A percentile compares a stretch with the other conserved stretches of the same genome.
phyloP scores from a whole-genome alignment of 2,329 filamentous ascomycete genomes.

The Chaetomium olivaceum region DNA sequence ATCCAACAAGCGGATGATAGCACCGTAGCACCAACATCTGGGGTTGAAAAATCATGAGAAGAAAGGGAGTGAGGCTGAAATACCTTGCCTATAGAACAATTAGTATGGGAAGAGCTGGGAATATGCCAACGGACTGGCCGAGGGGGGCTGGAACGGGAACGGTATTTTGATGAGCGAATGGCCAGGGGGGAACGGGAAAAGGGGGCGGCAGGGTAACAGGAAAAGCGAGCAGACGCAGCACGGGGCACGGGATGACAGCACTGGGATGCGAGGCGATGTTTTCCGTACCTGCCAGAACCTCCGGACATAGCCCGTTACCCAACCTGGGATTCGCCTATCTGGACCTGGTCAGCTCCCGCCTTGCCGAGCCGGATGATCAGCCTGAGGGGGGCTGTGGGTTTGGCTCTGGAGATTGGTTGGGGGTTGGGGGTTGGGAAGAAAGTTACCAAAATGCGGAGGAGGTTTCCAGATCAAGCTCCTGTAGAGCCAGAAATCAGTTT shows the following conservation, averaged over 20 bases:
- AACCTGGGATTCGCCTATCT: constrained; percentile 86
- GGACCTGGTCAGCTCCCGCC: constrained; percentile 27
- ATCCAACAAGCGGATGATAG: background rate
- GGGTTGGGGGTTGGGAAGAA: constrained; percentile 6
- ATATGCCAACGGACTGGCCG: background rate
- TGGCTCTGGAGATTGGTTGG: constrained; percentile 5
- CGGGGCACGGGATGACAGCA: constrained; percentile 6
- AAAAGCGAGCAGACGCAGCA: background rate
- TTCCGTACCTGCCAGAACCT: constrained; percentile 87
- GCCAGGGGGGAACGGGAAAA: background rate
- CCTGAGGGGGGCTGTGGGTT: constrained; percentile 3
- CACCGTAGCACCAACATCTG: background rate
- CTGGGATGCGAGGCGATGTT: constrained; percentile 30
- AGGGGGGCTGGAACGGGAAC: background rate
- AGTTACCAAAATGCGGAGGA: constrained; percentile 85
- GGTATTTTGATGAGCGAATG: background rate
- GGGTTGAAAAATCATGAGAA: background rate
- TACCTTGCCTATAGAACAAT: constrained; percentile 37
- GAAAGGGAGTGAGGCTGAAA: background rate
- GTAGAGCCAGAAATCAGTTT: constrained; percentile 11
- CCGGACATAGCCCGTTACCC: constrained; percentile 89
- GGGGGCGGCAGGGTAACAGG: background rate
- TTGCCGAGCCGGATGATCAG: constrained; percentile 21
- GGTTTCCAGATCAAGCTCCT: constrained; percentile 98
- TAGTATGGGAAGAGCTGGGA: constrained; percentile 21